Evolutionary conservation across 2,329 filamentous ascomycete genomes (phyloP), one percentile per base, ranked within the genome.

Genomic region (Pseudopyrenochaeta lycopersici): DNA sequence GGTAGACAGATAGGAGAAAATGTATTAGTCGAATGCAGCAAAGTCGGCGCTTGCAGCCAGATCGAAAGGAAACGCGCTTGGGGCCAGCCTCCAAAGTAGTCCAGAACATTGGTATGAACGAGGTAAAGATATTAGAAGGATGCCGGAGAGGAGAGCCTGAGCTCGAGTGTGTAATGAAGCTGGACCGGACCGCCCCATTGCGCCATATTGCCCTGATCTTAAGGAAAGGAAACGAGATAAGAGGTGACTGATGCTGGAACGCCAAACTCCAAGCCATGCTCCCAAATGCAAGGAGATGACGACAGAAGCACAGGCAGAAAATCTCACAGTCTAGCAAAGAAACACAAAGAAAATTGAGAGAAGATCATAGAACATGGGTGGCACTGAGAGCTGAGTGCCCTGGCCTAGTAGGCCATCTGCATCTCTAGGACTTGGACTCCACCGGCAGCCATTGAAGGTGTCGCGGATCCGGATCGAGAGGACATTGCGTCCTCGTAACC

Each of bases 401-500:
- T 42, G 31, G 45, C 42, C 54, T 74, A 78, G 61, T 77, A 78
- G 44, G 76, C 76, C 64, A 77, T 72, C 52, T 78, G 76, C 76
- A 78, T 77, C 57, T 77, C 76, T 12, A 78, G 66, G 11, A 75
- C 74, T 42, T 74, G 74, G 4, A 79, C 73, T 44, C 70, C 72
- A 36, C 76, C 74, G 36, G 76, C 60, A 51, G 77, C 70, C 67
- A 79, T 73, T 30, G 75, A 74, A 23, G 76, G 76, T 46, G 75
- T 75, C 21, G 74, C 69, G 52, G 76, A 77, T 52, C 76, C 76
- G 18, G 77, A 77, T 49, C 78, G 77, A 14, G 79, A 76, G 40
- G 81, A 78, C 67, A 84, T 74, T 47, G 93, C 90, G 75, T 97
- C 94, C 74, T 97, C 92, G 72, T 97, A 98, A 76, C 94, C 93